Evolutionary conservation across 257 asterid species (phyloP).

Genomic region (Solanum pimpinellifolium): DNA sequence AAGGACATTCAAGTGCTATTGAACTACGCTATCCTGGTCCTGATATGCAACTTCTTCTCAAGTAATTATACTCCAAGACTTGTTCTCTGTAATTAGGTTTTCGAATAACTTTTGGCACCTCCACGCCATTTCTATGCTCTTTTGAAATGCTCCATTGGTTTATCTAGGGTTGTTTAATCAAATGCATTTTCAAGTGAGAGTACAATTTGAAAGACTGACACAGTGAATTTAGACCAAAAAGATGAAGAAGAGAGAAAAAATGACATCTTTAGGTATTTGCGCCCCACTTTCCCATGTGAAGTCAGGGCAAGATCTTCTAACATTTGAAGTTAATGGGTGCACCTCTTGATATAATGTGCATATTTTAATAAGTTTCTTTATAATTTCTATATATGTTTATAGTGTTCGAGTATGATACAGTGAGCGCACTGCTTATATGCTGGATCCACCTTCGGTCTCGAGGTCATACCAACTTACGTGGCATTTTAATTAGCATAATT

Average conservation of each 20-base stretch:
- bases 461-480: not conserved
- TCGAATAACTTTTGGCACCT: not conserved
- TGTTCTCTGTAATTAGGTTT: not conserved
- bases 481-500: not conserved
- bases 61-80: conserved; percentile 19
- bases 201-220: not conserved
- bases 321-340: not conserved
- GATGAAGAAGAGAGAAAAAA: not conserved
- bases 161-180: not conserved
- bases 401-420: not conserved
- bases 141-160: not conserved
- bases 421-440: not conserved
- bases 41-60: conserved; percentile 89
- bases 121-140: not conserved
- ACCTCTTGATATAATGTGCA: not conserved
- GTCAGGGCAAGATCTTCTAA: not conserved
- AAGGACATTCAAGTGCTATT: conserved; percentile 51
- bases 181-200: not conserved
- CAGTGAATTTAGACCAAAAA: not conserved
- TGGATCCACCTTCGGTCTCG: not conserved
- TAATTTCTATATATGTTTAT: not conserved
- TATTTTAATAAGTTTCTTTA: not conserved
- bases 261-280: not conserved
- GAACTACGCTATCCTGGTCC: conserved; percentile 91
- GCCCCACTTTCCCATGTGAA: not conserved